These are phyloP conservation scores for Tuber melanosporum DNA, from an alignment of 495 filamentous ascomycete genomes.

Conservation along the genomic window DNA sequence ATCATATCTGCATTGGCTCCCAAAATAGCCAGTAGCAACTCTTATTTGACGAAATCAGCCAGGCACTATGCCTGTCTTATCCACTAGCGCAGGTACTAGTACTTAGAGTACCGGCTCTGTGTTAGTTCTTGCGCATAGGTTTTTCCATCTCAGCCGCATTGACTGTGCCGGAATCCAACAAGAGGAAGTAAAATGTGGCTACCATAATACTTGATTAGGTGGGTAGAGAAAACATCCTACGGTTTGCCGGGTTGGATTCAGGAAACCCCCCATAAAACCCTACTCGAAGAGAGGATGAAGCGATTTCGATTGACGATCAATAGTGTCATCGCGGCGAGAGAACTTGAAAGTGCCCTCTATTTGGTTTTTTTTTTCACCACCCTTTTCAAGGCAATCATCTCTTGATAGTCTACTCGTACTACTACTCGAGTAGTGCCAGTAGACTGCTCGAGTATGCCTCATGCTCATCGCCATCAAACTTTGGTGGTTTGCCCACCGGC, in stretches of 20 bases:
- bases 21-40: background rate
- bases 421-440: background rate
- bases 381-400: background rate
- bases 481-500: background rate
- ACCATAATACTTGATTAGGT: background rate
- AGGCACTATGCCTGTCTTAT: background rate
- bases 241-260: background rate
- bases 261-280: background rate
- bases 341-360: too few species aligned
- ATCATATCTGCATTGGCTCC: too few species aligned
- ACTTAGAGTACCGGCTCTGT: too few species aligned
- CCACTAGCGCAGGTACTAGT: too few species aligned
- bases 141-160: background rate
- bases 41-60: background rate
- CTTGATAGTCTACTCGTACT: background rate
- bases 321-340: too few species aligned
- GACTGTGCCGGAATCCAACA: background rate
- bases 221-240: too few species aligned
- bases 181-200: background rate
- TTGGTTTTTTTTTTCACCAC: background rate
- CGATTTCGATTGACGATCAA: background rate
- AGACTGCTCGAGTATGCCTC: background rate
- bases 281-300: background rate
- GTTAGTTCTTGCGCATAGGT: background rate
- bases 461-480: background rate